These are phyloP conservation scores for Trypanosoma congolense DNA, from an alignment of 208 protist genomes.

Conservation along the genomic window DNA sequence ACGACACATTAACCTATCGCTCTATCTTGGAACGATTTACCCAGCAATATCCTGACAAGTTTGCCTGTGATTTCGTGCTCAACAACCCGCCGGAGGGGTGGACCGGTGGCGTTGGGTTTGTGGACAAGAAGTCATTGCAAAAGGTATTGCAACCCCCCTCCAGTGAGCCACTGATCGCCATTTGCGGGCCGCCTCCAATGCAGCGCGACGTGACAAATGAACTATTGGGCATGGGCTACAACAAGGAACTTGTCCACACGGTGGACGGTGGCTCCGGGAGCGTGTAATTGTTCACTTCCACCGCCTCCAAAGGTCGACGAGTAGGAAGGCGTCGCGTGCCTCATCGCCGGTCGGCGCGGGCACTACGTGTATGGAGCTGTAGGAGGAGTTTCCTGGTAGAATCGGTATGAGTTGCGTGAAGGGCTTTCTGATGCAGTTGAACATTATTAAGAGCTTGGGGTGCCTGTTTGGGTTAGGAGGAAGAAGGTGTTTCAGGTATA, in stretches of 20 bases:
- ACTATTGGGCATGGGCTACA: slow-evolving; percentile 48
- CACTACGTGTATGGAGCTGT: no score
- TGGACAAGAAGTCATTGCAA: slow-evolving; percentile 33
- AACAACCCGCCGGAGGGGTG: slow-evolving; percentile 51
- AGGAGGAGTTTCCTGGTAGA: no score
- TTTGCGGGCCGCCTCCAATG: slow-evolving; percentile 77
- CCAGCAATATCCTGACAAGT: slow-evolving; percentile 39
- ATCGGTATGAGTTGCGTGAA: no score
- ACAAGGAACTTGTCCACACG: slow-evolving; percentile 50
- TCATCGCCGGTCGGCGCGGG: neutral
- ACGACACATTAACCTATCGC: slow-evolving; percentile 56
- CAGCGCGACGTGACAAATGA: slow-evolving; percentile 53
- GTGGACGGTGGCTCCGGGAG: slow-evolving; percentile 36
- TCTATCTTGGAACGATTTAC: slow-evolving; percentile 26
- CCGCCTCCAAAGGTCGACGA: neutral
- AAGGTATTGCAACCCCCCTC: slow-evolving; percentile 41
- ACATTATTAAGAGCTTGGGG: no score
- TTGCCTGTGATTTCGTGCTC: slow-evolving; percentile 42
- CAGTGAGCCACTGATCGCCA: slow-evolving; percentile 66
- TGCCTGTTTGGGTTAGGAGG: no score
- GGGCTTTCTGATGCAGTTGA: no score
- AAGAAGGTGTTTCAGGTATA: no score
- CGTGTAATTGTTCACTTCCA: neutral
- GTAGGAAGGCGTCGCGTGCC: neutral
- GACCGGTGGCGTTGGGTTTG: slow-evolving; percentile 63